Base-by-base conservation (phyloP, 31 red algal species). In the Odonthalia washingtoniensis region DNA sequence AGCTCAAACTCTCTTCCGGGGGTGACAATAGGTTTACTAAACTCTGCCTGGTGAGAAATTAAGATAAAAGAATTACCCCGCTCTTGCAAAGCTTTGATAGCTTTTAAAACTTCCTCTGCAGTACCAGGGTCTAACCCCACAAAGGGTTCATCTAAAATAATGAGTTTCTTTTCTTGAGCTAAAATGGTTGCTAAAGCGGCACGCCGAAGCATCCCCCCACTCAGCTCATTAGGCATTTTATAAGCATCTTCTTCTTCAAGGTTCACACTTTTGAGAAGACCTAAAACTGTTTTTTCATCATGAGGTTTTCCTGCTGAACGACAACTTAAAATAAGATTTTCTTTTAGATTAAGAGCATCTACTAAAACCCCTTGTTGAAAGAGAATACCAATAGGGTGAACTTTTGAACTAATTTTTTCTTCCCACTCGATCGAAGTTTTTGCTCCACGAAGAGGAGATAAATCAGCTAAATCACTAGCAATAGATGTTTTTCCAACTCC, bases 141-240 rank as follows among this genome's bases (percentile, higher is more conserved):
- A 67, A 67, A 67, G 30, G 64, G 64, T 35, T 67, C 64, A 67
- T 67, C 64, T 35, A 67, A 67, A 30, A 67, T 35, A 67, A 67
- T 67, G 64, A 67, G 30, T 35, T 35, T 67, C 64, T 67, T 67
- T 30, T 35, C 30, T 67, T 67, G 64, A 30, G 64, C 64, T 35
- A 67, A 67, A 33, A 33, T 30, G 30, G 33, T 30, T 67, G 64
- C 64, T 35, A 67, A 67, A 35, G 64, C 27, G 64, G 64, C 64
- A 67, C 64, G 64, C 27, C 64, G 64, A 67, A 35, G 30, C 64
- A 67, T 67, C 30, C 64, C 64, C 33, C 64, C 64, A 35, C 64
- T 67, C 30, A 67, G 64, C 33, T 67, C 30, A 30, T 30, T 33
- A 35, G 64, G 64, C 27, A 30, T 30, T 35, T 67, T 67, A 35